Conservation (phyloP, 2,329 filamentous ascomycete genomes). For the Ceratocystiopsis brevicomis region DNA sequence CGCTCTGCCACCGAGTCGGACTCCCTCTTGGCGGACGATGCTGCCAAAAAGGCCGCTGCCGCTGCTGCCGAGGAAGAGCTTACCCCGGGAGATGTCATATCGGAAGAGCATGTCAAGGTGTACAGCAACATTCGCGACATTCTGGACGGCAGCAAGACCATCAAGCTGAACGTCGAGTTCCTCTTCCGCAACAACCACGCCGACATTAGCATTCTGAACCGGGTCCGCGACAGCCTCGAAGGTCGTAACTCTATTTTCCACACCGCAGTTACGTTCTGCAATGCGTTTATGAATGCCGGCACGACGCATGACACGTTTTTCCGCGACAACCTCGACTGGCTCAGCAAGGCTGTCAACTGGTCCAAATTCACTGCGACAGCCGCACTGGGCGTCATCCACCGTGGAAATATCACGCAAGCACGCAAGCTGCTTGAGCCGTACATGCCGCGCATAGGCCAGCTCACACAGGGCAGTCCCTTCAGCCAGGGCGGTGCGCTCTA, state of each 20-base stretch:
- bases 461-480: slow-evolving; percentile 71
- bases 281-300: slow-evolving; percentile 97
- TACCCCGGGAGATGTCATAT: slow-evolving; percentile 19
- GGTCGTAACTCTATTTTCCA: slow-evolving; percentile 97
- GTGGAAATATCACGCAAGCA: slow-evolving; percentile 83
- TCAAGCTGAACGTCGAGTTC: slow-evolving; percentile 90
- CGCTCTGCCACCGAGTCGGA: slow-evolving; percentile 26
- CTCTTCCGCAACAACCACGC: slow-evolving; percentile 76
- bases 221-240: slow-evolving; percentile 87
- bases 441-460: slow-evolving; percentile 57
- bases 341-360: slow-evolving; percentile 98
- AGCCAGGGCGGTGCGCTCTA: slow-evolving; percentile 93
- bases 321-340: slow-evolving; percentile 91
- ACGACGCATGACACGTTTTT: slow-evolving; percentile 98
- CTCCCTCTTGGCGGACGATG: slow-evolving; percentile 26
- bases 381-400: slow-evolving; percentile 87
- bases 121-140: slow-evolving; percentile 47
- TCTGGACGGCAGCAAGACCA: slow-evolving; percentile 79
- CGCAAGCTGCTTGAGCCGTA: slow-evolving; percentile 90
- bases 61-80: slow-evolving; percentile 27
- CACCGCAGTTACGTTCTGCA: slow-evolving; percentile 89
- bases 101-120: slow-evolving; percentile 34
- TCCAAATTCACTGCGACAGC: slow-evolving; percentile 97
- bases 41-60: slow-evolving; percentile 27
- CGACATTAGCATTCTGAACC: slow-evolving; percentile 83